A percentile compares a stretch with the other conserved stretches of the same genome.
These are phyloP conservation scores for Hanseniaspora sp. DNA, from an alignment of 1,139 yeast genomes.

Conservation along the genomic window DNA sequence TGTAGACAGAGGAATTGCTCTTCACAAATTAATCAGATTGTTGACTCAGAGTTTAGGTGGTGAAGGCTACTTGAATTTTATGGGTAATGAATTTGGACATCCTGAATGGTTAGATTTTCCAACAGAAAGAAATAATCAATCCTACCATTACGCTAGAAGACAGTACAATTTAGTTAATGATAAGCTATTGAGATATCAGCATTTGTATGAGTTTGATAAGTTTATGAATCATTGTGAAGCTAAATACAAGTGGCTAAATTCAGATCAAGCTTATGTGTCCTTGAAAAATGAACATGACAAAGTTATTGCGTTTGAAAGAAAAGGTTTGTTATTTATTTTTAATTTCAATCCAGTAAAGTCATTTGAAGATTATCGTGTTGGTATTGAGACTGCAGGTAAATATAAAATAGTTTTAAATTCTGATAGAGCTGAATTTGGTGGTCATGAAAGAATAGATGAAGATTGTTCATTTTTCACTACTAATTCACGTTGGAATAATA, in stretches of 20 bases:
- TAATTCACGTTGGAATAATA: slow-evolving; percentile 66
- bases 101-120: slow-evolving; percentile 99
- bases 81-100: slow-evolving; percentile 97
- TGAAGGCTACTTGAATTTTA: slow-evolving; percentile 89
- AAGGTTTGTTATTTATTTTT: slow-evolving; percentile 71
- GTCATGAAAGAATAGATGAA: slow-evolving; percentile 64
- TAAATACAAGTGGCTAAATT: slow-evolving; percentile 57
- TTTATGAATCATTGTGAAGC: slow-evolving; percentile 73
- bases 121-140: slow-evolving; percentile 72
- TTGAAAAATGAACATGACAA: slow-evolving; percentile 82
- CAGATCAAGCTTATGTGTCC: slow-evolving; percentile 77
- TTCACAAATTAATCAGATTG: slow-evolving; percentile 82
- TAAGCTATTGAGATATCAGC: slow-evolving; percentile 65
- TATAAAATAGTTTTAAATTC: slow-evolving; percentile 67
- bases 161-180: slow-evolving; percentile 83
- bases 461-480: slow-evolving; percentile 52
- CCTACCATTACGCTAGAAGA: slow-evolving; percentile 88
- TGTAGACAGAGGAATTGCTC: slow-evolving; percentile 76
- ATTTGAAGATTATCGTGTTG: slow-evolving; percentile 76
- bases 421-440: slow-evolving; percentile 65
- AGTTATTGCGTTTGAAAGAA: slow-evolving; percentile 78
- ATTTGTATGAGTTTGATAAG: slow-evolving; percentile 64
- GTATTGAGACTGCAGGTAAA: slow-evolving; percentile 69
- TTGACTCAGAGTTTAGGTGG: slow-evolving; percentile 86
- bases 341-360: slow-evolving; percentile 82